Base-by-base conservation (phyloP, 1,284 basidiomycete genomes). In the Ceratobasidium sp. region DNA sequence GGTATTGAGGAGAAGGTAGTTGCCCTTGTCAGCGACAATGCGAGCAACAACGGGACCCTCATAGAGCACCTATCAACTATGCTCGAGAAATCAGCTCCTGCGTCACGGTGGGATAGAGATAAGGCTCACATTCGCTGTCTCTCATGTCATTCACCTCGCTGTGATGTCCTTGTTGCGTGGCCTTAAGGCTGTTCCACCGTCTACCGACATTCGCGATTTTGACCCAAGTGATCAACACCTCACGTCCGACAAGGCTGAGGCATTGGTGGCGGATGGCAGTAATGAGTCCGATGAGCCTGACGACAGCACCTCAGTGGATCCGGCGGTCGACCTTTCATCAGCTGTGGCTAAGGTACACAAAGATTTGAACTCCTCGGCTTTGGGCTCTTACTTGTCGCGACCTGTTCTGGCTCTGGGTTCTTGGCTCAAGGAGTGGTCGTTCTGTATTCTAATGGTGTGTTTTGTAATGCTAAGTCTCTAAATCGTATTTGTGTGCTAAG, bases 111-210 rank as follows among this genome's bases (percentile, higher is more conserved):
- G 68, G 68, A 71, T 33, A 18, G 35, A n/a, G 27, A 66, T 3
- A 66, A 50, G n/a, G 46, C 10, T 0, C 64, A 46, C n/a, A 77
- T 77, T n/a, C 41, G 64, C 8, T 68, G 74, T 20, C 48, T 77
- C 12, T 16, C 74, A 77, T 54, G 27, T 68, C 2, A 77, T 77
- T 35, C 74, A 77, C 20, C 64, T 68, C 7, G 62, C 74, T 0
- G 48, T 77, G 2, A 77, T 68, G 62, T 54, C 44, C 10, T 23
- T 77, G 20, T 30, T 77, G 1, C 38, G 20, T 33, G 20, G 64
- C 5, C 1, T 66, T 3, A 23, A 41, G 8, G 64, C 64, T 23
- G 64, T 66, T 6, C 64, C 64, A 3, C 0, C 4, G 14, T 23
- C 64, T 0, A 66, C 64, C 1, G n/a, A 66, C n/a, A 27, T 50